Conservation (phyloP, 75 land plant genomes). For the Picea sitchensis region DNA sequence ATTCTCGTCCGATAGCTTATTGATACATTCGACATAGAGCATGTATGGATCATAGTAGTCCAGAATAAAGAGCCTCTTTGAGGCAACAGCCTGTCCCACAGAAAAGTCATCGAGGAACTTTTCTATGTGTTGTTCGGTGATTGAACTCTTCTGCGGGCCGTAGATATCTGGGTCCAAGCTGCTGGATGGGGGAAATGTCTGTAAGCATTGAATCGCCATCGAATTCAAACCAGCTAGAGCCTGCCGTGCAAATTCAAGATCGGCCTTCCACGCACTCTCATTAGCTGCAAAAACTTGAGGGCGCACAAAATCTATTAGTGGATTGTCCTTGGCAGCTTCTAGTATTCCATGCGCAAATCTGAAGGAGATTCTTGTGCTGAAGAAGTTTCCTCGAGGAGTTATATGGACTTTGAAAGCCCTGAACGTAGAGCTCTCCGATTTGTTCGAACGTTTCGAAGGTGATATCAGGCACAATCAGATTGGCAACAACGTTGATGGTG, state of each 20-base stretch:
- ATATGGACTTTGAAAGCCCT: background rate
- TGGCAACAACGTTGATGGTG: background rate
- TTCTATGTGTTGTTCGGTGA: no score
- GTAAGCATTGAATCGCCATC: slow-evolving; percentile 36
- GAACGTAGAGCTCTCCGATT: slow-evolving; percentile 16
- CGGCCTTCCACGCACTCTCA: background rate
- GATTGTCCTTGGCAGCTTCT: no score
- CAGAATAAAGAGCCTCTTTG: no score
- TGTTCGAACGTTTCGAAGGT: slow-evolving; percentile 28
- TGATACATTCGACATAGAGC: slow-evolving; percentile 25
- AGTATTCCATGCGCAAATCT: background rate
- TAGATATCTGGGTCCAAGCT: slow-evolving; percentile 31
- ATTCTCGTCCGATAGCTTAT: slow-evolving; percentile 11
- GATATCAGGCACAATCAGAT: background rate
- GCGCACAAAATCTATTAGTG: background rate
- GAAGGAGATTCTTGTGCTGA: background rate
- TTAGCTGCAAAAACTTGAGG: slow-evolving; percentile 2
- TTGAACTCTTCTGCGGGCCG: slow-evolving; percentile 50
- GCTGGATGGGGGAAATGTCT: slow-evolving; percentile 53
- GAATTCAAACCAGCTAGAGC: slow-evolving; percentile 63
- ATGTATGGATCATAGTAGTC: no score
- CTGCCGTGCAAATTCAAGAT: no score
- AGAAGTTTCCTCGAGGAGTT: background rate
- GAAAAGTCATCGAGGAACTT: no score
- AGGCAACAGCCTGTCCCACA: no score